phyloP scores from a whole-genome alignment of 495 filamentous ascomycete species.

The Staphylotrichum tortipilum region DNA sequence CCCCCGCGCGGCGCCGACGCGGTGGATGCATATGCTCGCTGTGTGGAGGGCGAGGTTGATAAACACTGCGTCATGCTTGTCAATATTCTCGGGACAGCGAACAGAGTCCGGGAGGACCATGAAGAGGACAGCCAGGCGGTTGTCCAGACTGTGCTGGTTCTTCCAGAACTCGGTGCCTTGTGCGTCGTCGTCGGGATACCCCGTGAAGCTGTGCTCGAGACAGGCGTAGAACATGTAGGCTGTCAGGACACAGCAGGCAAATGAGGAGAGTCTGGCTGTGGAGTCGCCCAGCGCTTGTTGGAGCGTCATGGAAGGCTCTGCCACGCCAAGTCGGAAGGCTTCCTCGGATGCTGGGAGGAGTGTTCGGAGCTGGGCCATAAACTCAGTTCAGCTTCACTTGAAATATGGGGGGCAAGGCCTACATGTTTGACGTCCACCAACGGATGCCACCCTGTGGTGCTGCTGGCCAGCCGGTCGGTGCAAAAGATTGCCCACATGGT shows the following conservation, averaged over 20 bases:
- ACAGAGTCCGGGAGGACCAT: slow-evolving; percentile 6
- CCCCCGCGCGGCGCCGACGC: not conserved
- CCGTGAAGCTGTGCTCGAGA: slow-evolving; percentile 1
- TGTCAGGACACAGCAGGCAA: slow-evolving; percentile 2
- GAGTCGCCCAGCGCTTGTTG: not conserved
- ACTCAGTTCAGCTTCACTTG: no score
- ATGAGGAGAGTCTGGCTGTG: not conserved
- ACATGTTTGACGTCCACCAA: slow-evolving; percentile 8
- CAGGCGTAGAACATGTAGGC: slow-evolving; percentile 2
- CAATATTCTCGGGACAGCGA: not conserved
- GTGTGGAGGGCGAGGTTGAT: slow-evolving; percentile 2
- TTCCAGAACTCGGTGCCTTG: slow-evolving; percentile 5
- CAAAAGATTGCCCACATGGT: slow-evolving; percentile 10
- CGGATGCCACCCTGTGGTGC: slow-evolving; percentile 5
- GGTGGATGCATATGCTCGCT: slow-evolving; percentile 10
- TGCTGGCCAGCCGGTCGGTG: not conserved
- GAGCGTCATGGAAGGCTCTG: not conserved
- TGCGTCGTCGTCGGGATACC: not conserved
- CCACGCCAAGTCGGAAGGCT: not conserved
- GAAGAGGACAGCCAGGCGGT: not conserved
- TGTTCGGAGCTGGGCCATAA: slow-evolving; percentile 7
- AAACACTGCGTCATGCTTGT: not conserved
- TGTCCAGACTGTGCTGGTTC: slow-evolving; percentile 1
- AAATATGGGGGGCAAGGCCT: not conserved
- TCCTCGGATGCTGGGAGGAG: slow-evolving; percentile 8